Base-by-base conservation (phyloP, 2,329 filamentous ascomycete species). In the Lachnum nothofagi region DNA sequence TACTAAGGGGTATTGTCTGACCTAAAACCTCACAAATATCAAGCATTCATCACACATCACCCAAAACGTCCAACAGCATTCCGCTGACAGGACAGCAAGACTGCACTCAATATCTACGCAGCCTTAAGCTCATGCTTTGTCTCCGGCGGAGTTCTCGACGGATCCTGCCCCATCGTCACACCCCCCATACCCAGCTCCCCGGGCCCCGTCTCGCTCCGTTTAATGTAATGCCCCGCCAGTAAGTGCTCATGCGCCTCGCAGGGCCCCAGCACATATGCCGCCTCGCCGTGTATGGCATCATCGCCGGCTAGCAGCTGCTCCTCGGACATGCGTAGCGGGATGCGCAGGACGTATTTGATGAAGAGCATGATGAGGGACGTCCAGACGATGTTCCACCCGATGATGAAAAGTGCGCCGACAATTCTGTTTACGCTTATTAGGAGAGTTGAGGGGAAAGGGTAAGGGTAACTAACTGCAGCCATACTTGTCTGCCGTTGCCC, bases 321-420 rank as follows among this genome's bases (percentile, higher is more conserved):
- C 12, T 76, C 72, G 24, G 62, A 63, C 70, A 76, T 73, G 35
- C 73, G 65, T 50, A 76, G 62, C 4, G 72, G 70, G 16, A 76
- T 67, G 16, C 74, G 67, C 38, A 69, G 60, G 35, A 75, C 72
- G 54, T 73, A 71, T 57, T 74, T 73, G 65, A 77, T 76, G 60
- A 76, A 76, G 1, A 69, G 54, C 63, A 74, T 62, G 50, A 77
- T 75, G 27, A 73, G 58, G 17, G 67, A 68, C 4, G 73, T 76
- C 72, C 72, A 75, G 44, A 76, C 69, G 14, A 73, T 56, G 51
- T 77, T 75, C 69, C 70, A 74, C 14, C 72, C 74, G 46, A 76
- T 72, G 49, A 76, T 64, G 61, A 75, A 75, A 7, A 71, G 61
- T 6, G 69, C 72, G 12, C 73, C 71, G 7, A 72, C 73, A 52